These are phyloP conservation scores for Filobasidium wieringae DNA, from an alignment of 768 basidiomycete genomes.

Conservation along the genomic window DNA sequence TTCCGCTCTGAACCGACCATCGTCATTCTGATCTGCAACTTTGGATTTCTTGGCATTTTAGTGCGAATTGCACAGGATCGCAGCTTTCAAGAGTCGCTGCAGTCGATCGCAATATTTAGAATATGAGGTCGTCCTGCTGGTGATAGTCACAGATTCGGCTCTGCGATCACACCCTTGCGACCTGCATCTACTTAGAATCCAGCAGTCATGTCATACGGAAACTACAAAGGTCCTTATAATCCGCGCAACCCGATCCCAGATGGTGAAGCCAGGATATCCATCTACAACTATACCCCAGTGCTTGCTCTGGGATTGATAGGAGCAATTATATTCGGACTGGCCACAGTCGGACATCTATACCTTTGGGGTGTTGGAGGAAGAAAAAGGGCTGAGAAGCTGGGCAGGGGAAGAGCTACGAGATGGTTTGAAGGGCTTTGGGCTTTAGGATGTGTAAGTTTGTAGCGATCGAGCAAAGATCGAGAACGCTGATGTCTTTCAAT, in stretches of 20 bases:
- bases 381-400: not conserved
- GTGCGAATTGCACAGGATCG: not conserved
- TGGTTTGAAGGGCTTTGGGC: constrained; percentile 31
- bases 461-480: not conserved
- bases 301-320: constrained; percentile 25
- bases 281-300: constrained; percentile 32
- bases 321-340: constrained; percentile 26
- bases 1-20: not conserved
- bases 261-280: constrained; percentile 29
- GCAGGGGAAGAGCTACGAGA: constrained; percentile 18
- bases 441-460: constrained; percentile 28
- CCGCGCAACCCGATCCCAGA: constrained; percentile 17
- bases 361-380: constrained; percentile 2
- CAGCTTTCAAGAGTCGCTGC: not conserved
- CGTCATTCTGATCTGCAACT: not conserved
- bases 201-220: not conserved
- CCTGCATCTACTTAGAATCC: not conserved
- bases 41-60: not conserved
- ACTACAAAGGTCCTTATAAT: constrained; percentile 25
- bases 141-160: not conserved
- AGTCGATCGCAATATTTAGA: not conserved
- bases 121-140: not conserved
- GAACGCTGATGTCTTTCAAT: not conserved
- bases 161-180: not conserved
- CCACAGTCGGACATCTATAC: constrained; percentile 17